Percentiles rank a stretch among this genome's conserved stretches.
These are phyloP conservation scores for Chlorella vulgaris DNA, from an alignment of 139 green algal genomes.

Conservation along the genomic window DNA sequence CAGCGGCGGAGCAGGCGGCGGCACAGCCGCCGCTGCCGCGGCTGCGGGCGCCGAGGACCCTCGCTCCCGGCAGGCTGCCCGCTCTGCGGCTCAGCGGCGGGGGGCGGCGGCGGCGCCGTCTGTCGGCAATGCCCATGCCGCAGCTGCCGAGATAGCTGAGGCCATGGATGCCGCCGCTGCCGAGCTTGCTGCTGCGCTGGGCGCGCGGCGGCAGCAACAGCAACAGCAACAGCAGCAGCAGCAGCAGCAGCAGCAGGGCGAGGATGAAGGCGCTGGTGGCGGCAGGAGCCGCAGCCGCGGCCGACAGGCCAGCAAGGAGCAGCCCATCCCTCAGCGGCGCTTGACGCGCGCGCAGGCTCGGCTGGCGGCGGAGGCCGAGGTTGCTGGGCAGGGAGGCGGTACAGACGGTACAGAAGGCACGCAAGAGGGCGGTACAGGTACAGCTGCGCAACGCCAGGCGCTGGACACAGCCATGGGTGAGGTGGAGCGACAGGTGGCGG, in stretches of 20 bases:
- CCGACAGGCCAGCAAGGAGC: constrained; percentile 42
- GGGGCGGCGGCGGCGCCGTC: not conserved
- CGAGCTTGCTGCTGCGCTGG: not conserved
- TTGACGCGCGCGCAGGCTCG: constrained; percentile 65
- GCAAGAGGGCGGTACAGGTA: not conserved
- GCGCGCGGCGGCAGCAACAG: constrained; percentile 16
- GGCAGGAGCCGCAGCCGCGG: not conserved
- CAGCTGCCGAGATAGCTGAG: not conserved
- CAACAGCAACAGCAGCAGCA: constrained; percentile 1
- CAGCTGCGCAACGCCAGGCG: not conserved
- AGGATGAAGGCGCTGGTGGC: constrained; percentile 4
- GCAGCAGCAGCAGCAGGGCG: too few species aligned
- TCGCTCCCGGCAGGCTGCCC: constrained; percentile 19
- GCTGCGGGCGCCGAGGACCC: constrained; percentile 23
- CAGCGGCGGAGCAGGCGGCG: constrained; percentile 8
- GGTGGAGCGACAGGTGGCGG: not conserved
- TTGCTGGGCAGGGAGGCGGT: constrained; percentile 31
- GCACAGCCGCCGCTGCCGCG: not conserved
- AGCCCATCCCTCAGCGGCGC: constrained; percentile 50
- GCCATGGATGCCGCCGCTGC: not conserved
- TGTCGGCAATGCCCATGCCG: not conserved
- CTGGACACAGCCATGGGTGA: constrained; percentile 32
- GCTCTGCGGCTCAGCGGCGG: not conserved
- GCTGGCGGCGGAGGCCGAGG: constrained; percentile 48
- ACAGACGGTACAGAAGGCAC: not conserved